Conservation (phyloP, 768 basidiomycete species). For the Termitomyces sp. region DNA sequence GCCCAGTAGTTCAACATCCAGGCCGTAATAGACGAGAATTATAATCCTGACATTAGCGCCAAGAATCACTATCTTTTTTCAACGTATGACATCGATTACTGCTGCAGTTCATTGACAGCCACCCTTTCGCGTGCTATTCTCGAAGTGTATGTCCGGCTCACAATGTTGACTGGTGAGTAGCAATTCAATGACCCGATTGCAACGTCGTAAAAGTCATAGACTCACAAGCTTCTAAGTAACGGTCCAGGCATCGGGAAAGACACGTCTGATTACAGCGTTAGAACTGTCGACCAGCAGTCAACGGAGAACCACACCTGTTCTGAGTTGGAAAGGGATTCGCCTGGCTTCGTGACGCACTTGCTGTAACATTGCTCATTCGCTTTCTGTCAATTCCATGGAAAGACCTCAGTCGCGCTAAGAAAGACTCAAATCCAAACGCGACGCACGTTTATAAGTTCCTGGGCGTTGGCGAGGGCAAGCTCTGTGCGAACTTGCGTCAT, state of each 20-base stretch:
- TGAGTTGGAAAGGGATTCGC: constrained; percentile 56
- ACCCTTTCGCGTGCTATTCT: constrained; percentile 42
- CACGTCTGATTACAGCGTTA: constrained; percentile 50
- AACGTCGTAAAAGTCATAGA: constrained; percentile 13
- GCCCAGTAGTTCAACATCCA: background rate
- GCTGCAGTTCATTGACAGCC: background rate
- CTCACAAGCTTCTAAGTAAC: constrained; percentile 84
- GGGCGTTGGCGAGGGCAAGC: constrained; percentile 68
- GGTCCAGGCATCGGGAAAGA: constrained; percentile 68
- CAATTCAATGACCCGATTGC: background rate
- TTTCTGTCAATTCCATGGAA: constrained; percentile 43
- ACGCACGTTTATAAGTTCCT: constrained; percentile 75
- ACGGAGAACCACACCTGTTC: constrained; percentile 51
- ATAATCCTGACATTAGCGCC: background rate
- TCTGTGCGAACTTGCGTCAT: constrained; percentile 67
- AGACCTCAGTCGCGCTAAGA: background rate
- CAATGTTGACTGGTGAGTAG: constrained; percentile 59
- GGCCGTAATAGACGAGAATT: background rate
- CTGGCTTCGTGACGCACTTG: constrained; percentile 77
- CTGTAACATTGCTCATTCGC: constrained; percentile 71
- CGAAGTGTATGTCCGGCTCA: constrained; percentile 66
- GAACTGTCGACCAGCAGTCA: background rate
- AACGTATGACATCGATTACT: background rate
- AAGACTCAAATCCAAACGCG: background rate
- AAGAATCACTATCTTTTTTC: background rate